Evolutionary conservation across 176 grass and related monocot species (phyloP).

Genomic region (Lolium perenne): DNA sequence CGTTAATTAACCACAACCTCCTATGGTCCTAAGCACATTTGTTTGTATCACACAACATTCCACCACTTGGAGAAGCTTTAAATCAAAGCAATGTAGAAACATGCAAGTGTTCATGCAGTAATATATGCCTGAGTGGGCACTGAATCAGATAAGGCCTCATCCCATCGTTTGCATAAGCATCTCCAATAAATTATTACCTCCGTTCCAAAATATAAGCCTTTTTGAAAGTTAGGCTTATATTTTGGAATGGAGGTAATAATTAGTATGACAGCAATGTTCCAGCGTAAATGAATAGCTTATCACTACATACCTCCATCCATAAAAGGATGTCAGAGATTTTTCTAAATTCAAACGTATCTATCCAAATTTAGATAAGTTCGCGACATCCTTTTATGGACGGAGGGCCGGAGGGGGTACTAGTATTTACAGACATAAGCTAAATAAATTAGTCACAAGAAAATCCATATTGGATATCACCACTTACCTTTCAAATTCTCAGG

Average conservation of each 20-base stretch:
- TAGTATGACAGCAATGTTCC: not conserved
- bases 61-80: not conserved
- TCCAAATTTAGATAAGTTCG: too few relatives aligned
- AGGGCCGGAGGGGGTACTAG: too few relatives aligned
- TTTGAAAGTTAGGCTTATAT: too few relatives aligned
- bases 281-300: not conserved
- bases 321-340: too few relatives aligned
- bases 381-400: too few relatives aligned
- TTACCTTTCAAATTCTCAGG: conserved; percentile 95
- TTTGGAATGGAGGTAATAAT: too few relatives aligned
- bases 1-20: not conserved
- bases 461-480: not conserved
- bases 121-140: not conserved
- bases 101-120: not conserved
- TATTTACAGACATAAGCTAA: not conserved
- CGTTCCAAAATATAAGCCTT: too few relatives aligned
- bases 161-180: not conserved
- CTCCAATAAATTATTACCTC: not conserved
- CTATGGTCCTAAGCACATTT: not conserved
- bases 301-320: not conserved
- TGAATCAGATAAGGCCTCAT: not conserved
- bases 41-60: conserved; percentile 1
- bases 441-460: conserved; percentile 7
- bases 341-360: too few relatives aligned
- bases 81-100: not conserved